A percentile compares a stretch with the other conserved stretches of the same genome.
phyloP scores from a whole-genome alignment of 306 rosid genomes.

The Trifolium dubium region DNA sequence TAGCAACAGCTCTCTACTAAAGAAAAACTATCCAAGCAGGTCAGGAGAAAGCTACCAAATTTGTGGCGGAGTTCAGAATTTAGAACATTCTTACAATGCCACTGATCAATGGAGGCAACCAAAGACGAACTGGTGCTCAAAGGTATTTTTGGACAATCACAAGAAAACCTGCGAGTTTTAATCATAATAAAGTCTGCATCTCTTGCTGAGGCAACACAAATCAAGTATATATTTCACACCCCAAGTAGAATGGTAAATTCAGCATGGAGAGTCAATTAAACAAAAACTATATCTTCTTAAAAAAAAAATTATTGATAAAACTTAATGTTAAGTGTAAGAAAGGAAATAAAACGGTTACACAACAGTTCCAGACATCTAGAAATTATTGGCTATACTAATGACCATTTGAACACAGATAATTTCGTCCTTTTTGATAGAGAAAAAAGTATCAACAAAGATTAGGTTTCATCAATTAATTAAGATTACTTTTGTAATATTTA shows the following conservation, averaged over 20 bases:
- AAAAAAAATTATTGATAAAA: background rate
- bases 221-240: constrained; percentile 24
- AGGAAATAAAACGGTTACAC: constrained; percentile 7
- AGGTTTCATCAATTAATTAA: constrained; percentile 23
- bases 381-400: constrained; percentile 25
- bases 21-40: constrained; percentile 54
- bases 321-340: background rate
- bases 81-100: constrained; percentile 48
- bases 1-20: constrained; percentile 48
- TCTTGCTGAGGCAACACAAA: constrained; percentile 30
- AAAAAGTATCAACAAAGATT: constrained; percentile 15
- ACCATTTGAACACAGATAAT: constrained; percentile 25
- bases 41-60: constrained; percentile 57
- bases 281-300: too few species aligned
- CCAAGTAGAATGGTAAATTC: constrained; percentile 16
- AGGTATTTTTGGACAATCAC: constrained; percentile 50
- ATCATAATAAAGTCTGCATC: constrained; percentile 22
- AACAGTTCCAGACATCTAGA: constrained; percentile 14
- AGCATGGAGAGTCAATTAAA: background rate
- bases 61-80: constrained; percentile 51
- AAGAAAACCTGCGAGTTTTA: constrained; percentile 58
- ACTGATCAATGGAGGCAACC: constrained; percentile 54
- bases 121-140: constrained; percentile 57
- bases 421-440: background rate
- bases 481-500: constrained; percentile 20